A percentile compares a stretch with the other conserved stretches of the same genome.
Evolutionary conservation across 768 basidiomycete species (phyloP).

Genomic region (Lenzites betulinus): DNA sequence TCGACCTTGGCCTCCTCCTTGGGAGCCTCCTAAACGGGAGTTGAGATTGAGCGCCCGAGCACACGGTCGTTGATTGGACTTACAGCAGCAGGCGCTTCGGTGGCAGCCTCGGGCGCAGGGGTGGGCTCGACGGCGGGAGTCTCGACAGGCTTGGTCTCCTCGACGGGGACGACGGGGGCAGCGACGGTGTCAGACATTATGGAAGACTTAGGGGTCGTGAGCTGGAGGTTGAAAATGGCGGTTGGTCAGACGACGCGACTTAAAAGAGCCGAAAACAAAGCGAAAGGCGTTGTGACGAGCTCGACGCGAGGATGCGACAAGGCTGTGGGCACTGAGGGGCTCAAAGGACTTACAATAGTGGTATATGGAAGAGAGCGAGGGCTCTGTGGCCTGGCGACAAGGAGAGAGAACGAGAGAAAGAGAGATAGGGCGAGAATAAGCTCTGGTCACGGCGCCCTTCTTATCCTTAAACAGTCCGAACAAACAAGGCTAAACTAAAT

Average conservation of each 20-base stretch:
- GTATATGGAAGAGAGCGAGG: slow-evolving; percentile 60
- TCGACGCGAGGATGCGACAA: background rate
- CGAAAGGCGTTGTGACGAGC: slow-evolving; percentile 1
- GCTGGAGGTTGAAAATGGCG: slow-evolving; percentile 38
- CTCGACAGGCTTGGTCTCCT: slow-evolving; percentile 57
- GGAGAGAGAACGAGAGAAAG: slow-evolving; percentile 36
- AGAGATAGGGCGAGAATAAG: slow-evolving; percentile 34
- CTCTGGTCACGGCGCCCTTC: slow-evolving; percentile 36
- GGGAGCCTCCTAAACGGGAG: slow-evolving; percentile 36
- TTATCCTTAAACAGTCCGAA: slow-evolving; percentile 38
- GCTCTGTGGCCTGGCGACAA: slow-evolving; percentile 41
- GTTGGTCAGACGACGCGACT: slow-evolving; percentile 25
- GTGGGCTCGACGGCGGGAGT: slow-evolving; percentile 38
- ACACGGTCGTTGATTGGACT: slow-evolving; percentile 19
- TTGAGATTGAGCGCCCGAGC: slow-evolving; percentile 1
- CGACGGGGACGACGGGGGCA: slow-evolving; percentile 48
- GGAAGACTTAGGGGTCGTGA: slow-evolving; percentile 50
- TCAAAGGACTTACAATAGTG: slow-evolving; percentile 45
- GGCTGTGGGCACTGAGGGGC: slow-evolving; percentile 14
- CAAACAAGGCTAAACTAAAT: slow-evolving; percentile 40
- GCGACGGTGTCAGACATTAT: slow-evolving; percentile 84
- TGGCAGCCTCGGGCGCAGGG: slow-evolving; percentile 42
- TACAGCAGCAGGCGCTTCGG: slow-evolving; percentile 41
- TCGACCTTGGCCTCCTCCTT: slow-evolving; percentile 44
- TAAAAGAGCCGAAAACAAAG: slow-evolving; percentile 8